Base-by-base conservation (phyloP, 75 land plant species). In the Cryptomeria japonica region DNA sequence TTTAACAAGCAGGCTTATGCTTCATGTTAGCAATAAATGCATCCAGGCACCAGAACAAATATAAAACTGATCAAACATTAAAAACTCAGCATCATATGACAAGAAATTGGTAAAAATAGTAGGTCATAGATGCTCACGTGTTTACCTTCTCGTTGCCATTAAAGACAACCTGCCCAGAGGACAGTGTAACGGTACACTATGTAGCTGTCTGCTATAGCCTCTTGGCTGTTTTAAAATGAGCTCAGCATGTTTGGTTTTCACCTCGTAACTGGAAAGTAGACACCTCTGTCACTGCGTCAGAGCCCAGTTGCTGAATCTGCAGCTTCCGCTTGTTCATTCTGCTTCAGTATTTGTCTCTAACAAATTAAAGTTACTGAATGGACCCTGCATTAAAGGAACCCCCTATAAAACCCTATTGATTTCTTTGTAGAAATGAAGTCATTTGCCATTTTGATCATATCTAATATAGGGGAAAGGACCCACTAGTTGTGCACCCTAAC, bases 281-380 rank as follows among this genome's bases (percentile, higher is more conserved):
- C 37, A 98, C 87, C 87, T 98, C 97, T 82, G 99, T 98, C 42
- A 77, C n/a, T 4, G 99, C 97, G 39, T 97, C 99, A 79, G 99
- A 91, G 25, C 99, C 99, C 16, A 95, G 18, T 87, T 98, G 97
- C 80, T 94, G 92, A 75, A 98, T 92, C 87, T 97, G 96, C 32
- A 97, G 89, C 90, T 95, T 98, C 80, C 97, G 99, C 87, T 99
- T 91, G 93, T 93, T 97, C 87, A 98, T 89, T 87, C 89, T 96
- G 85, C 97, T 46, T 99, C 99, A 37, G 92, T 82, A 70, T 91
- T 94, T 76, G 95, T 91, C 90, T 98, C 99, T 44, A 95, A 90
- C 70, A 94, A 91, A 88, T 97, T 89, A 83, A 96, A 98, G n/a
- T 82, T 87, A 64, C 97, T 98, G 10, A 87, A 41, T 53, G 93